Base-by-base conservation (phyloP, 768 basidiomycete genomes). In the Udeniomyces megalosporus region DNA sequence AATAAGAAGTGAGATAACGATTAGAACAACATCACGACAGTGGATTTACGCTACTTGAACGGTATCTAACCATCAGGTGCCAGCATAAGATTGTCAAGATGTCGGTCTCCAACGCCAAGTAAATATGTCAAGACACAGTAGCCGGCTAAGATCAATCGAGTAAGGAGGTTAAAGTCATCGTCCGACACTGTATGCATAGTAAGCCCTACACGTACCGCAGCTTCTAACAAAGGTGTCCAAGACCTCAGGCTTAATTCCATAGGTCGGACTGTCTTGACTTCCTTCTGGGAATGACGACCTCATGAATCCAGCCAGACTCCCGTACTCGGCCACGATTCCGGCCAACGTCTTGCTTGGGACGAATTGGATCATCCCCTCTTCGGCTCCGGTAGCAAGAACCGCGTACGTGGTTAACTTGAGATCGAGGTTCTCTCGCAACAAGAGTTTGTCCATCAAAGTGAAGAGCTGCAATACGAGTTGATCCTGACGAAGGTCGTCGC, bases 401-500 rank as follows among this genome's bases (percentile, higher is more conserved):
- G 85, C 83, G 69, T 95, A 96, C 5, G 90, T 88, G 62, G 81
- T 89, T 60, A 99, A 72, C 71, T 89, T 88, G 61, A 97, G 76
- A 70, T 97, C 95, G 57, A 99, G 73, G 71, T 95, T 95, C 76
- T 97, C 95, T 74, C 92, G 93, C 61, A 90, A 77, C 65, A 97
- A 75, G 28, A 99, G 74, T 52, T 86, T 80, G 71, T 99, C 91
- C 95, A 99, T 99, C 29, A 99, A 81, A 17, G 91, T 95, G 73
- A 99, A 92, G n/a, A 97, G 78, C 73, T 99, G 95, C 54, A 97
- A 85, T 29, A 97, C 92, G 42, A 99, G 81, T 72, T 99, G 95
- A 71, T 99, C 95, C 73, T 99, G 95, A 24, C 95, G 84, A 79
- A 97, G 85, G 71, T 99, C 95, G 71, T 97, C 95, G 15, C 95